These are phyloP conservation scores for Allomyces macrogynus DNA, from an alignment of 192 early-diverging fungal genomes.

Conservation along the genomic window DNA sequence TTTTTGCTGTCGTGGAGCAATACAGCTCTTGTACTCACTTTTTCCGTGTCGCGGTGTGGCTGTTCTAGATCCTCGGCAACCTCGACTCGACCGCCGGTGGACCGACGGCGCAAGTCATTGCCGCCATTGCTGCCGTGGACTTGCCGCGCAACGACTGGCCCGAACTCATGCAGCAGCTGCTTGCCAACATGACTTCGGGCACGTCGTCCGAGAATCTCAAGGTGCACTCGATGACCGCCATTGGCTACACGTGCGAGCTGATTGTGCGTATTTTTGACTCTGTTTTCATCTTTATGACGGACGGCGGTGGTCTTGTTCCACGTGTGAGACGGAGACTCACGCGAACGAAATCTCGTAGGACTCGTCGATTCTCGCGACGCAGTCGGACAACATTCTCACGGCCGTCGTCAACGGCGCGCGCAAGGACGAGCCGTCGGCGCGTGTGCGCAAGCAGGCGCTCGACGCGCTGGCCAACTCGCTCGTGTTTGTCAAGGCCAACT, in stretches of 20 bases:
- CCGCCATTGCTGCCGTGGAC: constrained; percentile 85
- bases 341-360: constrained; percentile 20
- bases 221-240: constrained; percentile 61
- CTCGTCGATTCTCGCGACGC: constrained; percentile 52
- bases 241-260: constrained; percentile 86
- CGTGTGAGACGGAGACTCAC: neutral
- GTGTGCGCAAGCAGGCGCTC: constrained; percentile 53
- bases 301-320: neutral
- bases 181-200: constrained; percentile 44
- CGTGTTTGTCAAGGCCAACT: constrained; percentile 85
- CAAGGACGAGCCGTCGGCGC: constrained; percentile 56
- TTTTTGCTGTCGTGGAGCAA: constrained; percentile 28
- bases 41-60: neutral
- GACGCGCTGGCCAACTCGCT: constrained; percentile 84
- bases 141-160: constrained; percentile 70
- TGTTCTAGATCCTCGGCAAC: neutral
- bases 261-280: constrained; percentile 32
- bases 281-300: neutral
- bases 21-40: constrained; percentile 18
- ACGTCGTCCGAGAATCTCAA: constrained; percentile 49
- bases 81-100: constrained; percentile 2
- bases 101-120: constrained; percentile 26
- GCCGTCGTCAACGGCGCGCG: constrained; percentile 89
- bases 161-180: constrained; percentile 60
- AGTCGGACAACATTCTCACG: constrained; percentile 81